These are phyloP conservation scores for Penicillium odoratum DNA, from an alignment of 495 filamentous ascomycete species.

Conservation along the genomic window DNA sequence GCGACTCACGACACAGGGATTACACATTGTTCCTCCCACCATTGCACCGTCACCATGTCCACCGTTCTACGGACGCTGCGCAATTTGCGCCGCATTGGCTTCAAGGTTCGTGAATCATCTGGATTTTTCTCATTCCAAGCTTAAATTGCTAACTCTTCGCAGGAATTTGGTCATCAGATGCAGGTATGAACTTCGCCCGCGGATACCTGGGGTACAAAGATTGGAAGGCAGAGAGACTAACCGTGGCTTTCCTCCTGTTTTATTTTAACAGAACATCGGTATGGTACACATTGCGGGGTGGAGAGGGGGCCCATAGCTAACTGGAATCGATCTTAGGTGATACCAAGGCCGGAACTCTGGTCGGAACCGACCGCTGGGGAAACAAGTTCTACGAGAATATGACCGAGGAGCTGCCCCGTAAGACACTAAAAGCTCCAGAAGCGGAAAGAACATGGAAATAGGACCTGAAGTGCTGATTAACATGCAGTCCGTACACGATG, in stretches of 20 bases:
- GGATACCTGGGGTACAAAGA: conserved; percentile 11
- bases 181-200: conserved; percentile 59
- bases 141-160: conserved; percentile 33
- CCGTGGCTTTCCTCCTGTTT: conserved; percentile 9
- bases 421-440: conserved; percentile 23
- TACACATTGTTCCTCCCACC: conserved; percentile 18
- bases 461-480: neutral
- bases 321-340: conserved; percentile 64
- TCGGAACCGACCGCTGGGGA: conserved; percentile 84
- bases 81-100: conserved; percentile 81
- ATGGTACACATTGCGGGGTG: conserved; percentile 20
- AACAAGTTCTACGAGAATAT: conserved; percentile 98
- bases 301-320: conserved; percentile 14
- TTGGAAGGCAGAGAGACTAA: conserved; percentile 24
- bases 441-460: neutral
- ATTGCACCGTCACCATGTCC: conserved; percentile 69
- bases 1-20: conserved; percentile 11
- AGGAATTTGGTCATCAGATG: conserved; percentile 92
- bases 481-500: conserved; percentile 86
- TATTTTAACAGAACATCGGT: conserved; percentile 65
- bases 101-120: conserved; percentile 63
- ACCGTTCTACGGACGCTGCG: conserved; percentile 81
- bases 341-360: conserved; percentile 88
- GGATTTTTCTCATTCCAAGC: neutral
- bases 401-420: conserved; percentile 88